Percentiles rank a stretch among this genome's conserved stretches.
phyloP scores from a whole-genome alignment of 306 rosid species.

The Cajanus cajan region DNA sequence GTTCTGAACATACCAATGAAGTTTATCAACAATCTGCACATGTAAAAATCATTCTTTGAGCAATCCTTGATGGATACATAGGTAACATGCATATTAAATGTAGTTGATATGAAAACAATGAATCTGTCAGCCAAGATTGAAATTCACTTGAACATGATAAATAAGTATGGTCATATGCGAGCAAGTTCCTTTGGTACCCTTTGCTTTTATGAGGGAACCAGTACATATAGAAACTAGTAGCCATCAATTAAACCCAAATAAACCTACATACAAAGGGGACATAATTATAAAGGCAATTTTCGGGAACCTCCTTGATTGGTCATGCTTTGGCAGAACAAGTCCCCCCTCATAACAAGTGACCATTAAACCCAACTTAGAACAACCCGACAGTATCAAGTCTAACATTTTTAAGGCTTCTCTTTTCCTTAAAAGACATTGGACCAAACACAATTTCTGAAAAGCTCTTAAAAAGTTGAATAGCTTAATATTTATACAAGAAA shows the following conservation, averaged over 20 bases:
- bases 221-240: background rate
- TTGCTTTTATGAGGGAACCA: background rate
- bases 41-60: conserved; percentile 28
- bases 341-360: background rate
- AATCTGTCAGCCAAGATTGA: background rate
- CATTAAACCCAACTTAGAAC: background rate
- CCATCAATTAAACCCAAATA: background rate
- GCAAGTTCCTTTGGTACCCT: background rate
- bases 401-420: background rate
- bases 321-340: background rate
- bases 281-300: background rate
- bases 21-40: conserved; percentile 66
- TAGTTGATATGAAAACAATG: background rate
- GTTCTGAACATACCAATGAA: conserved; percentile 54
- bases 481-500: background rate
- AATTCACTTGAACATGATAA: background rate
- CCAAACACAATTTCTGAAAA: background rate
- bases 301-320: background rate
- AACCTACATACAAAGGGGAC: background rate
- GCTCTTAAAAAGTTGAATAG: background rate
- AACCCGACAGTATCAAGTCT: background rate
- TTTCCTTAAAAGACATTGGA: background rate
- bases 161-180: background rate
- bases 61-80: background rate
- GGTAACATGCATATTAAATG: background rate